These are phyloP conservation scores for Aspergillus ellipticus DNA, from an alignment of 495 filamentous ascomycete genomes.

Conservation along the genomic window DNA sequence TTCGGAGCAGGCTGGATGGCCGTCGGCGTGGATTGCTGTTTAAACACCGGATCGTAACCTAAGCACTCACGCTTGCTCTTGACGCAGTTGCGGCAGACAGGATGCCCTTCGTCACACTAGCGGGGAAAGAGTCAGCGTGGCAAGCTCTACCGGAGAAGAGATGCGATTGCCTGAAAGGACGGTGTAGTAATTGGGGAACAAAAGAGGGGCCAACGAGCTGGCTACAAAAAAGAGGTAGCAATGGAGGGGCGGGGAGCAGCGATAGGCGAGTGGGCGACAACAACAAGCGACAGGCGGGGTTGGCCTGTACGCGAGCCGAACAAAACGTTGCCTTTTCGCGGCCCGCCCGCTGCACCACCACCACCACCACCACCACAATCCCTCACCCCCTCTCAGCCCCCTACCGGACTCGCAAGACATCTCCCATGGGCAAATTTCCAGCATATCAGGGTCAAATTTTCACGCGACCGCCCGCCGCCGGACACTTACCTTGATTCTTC, in stretches of 20 bases:
- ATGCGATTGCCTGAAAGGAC: conserved; percentile 7
- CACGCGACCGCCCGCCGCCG: conserved; percentile 3
- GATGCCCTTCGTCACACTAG: conserved; percentile 96
- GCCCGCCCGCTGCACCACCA: conserved; percentile 21
- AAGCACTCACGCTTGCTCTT: conserved; percentile 97
- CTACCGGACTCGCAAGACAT: no score
- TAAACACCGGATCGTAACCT: conserved; percentile 98
- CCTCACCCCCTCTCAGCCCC: conserved; percentile 9
- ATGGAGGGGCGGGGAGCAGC: background rate
- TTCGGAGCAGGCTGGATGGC: conserved; percentile 74
- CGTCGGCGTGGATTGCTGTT: conserved; percentile 71
- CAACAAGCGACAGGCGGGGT: conserved; percentile 27
- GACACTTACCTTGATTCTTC: conserved; percentile 91
- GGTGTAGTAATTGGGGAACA: conserved; percentile 12
- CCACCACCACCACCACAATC: conserved; percentile 9
- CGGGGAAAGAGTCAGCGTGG: background rate
- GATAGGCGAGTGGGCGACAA: conserved; percentile 10
- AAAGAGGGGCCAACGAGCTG: conserved; percentile 17
- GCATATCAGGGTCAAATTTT: background rate
- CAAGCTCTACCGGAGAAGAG: conserved; percentile 1
- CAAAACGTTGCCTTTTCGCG: conserved; percentile 19
- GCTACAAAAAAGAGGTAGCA: conserved; percentile 21
- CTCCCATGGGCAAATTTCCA: no score
- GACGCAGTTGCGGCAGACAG: conserved; percentile 92
- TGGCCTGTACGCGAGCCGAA: conserved; percentile 32